Evolutionary conservation across 129 eudicot species (phyloP), one percentile per base, ranked within the genome.

Genomic region (Smallanthus sonchifolius): DNA sequence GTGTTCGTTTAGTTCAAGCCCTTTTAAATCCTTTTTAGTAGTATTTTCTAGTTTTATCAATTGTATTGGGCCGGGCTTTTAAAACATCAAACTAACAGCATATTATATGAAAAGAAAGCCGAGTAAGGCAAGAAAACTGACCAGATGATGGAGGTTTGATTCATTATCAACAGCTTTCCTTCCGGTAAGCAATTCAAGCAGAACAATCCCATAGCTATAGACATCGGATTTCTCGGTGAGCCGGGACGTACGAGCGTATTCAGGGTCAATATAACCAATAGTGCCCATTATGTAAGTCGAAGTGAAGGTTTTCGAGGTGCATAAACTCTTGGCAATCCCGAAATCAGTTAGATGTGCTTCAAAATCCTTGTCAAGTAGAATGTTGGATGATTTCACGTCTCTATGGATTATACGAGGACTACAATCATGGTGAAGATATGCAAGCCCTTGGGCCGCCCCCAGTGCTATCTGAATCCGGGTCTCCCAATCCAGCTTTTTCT

Each of bases 301-400:
- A 0, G 97, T 95, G 69, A 88, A 85, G 3, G 97, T 76, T 66
- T 95, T 91, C 0, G 99, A 87, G 7, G 90, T 35, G 79, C 97
- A 95, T 48, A 95, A 70, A 68, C 89, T 91, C 83, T 95, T 95
- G 15, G 99, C 99, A 28, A 95, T 95, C 39, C 99, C 99, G 71
- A 95, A 95, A 78, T 95, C 99, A 9, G 99, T 95, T 19, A 95
- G 88, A 80, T 95, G 99, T 14, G 99, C 90, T 82, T 95, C 97
- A 35, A 83, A 88, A 72, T 95, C 97, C 80, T 84, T 81, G 76
- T 95, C 99, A 45, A 95, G 81, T 64, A 95, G 79, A 54, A 95
- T 95, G 72, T 95, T 95, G 7, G 99, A 95, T 0, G 99, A 95
- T 82, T 95, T 95, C 62, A 95, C 95, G 48, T 95, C 99, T 79